Evolutionary conservation across 305 asterid species (phyloP), one percentile per base, ranked within the genome.

Genomic region (Euphrasia arctica): DNA sequence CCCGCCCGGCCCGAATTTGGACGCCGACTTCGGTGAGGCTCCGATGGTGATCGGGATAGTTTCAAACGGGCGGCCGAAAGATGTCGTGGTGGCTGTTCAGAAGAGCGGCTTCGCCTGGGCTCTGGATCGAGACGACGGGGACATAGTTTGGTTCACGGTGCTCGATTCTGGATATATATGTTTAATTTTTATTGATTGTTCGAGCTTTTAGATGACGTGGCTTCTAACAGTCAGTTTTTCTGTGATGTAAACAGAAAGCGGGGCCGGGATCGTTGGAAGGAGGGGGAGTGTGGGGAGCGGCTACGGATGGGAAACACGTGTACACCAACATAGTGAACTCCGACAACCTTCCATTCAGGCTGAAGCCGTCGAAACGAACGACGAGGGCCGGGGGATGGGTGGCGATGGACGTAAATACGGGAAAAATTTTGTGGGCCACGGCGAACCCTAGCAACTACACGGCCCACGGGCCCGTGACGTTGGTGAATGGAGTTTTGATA

Each of bases 21-120:
- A 85, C 72, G 96, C 96, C 0, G 93, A 90, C 32, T 88, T 88
- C 11, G 96, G 97, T 2, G 97, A 90, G 82, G 95, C 96, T 0
- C 91, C 96, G 0, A 90, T 90, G 96, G 60, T 82, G 31, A 76
- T 88, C 15, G 78, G 72, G 5, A 74, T 88, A 0, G 1, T 31
- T 0, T 49, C 71, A 0, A 72, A 75, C 2, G 79, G 86, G 39
- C 70, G 71, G 10, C 4, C 29, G 13, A 77, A 80, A 0, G 91
- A 88, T 10, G 78, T 85, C 14, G 97, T 78, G 9, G 92, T 80
- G 42, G 95, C 87, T 0, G 97, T 83, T 62, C 92, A 87, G 69
- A 90, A 90, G 45, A 85, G 89, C 62, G 97, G 96, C 9, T 80
- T 82, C 31, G 84, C 88, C 0, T 90, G 88, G 91, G 87, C 89